Percentiles rank a stretch among this genome's conserved stretches.
Evolutionary conservation across 2,329 filamentous ascomycete species (phyloP).

Genomic region (Penicillium thymicola): DNA sequence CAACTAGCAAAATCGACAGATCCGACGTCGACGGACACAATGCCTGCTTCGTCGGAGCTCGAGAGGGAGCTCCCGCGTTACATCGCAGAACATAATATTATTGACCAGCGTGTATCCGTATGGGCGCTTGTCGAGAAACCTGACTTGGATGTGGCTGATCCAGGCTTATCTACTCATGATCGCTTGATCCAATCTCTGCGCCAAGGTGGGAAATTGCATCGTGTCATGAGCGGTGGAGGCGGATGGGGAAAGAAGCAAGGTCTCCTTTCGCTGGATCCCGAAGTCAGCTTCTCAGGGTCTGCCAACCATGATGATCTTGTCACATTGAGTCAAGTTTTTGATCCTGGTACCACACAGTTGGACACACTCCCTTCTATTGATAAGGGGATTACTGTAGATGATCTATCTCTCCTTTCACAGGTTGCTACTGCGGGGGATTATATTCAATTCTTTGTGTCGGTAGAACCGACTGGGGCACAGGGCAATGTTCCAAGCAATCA

Average conservation of each 20-base stretch:
- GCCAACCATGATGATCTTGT: conserved; percentile 13
- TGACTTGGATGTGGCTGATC: conserved; percentile 11
- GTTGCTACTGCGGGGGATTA: conserved; percentile 38
- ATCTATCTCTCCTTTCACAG: conserved; percentile 40
- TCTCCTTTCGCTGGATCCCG: conserved; percentile 42
- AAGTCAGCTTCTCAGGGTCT: conserved; percentile 30
- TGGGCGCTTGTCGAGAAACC: conserved; percentile 41
- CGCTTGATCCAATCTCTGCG: conserved; percentile 28
- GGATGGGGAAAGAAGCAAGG: conserved; percentile 48
- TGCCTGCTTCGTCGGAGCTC: conserved; percentile 42
- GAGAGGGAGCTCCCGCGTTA: conserved; percentile 43
- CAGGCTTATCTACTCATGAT: conserved; percentile 16
- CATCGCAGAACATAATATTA: conserved; percentile 37
- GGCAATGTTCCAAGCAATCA: neutral
- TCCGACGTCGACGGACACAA: conserved; percentile 26
- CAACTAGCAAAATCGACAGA: conserved; percentile 37
- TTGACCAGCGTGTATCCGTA: conserved; percentile 38
- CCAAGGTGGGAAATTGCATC: conserved; percentile 39
- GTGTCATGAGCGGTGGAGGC: conserved; percentile 44
- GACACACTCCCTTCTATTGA: conserved; percentile 23
- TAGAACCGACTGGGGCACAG: conserved; percentile 17
- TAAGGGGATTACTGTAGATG: conserved; percentile 24
- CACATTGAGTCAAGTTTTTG: conserved; percentile 27
- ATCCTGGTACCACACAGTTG: conserved; percentile 2
- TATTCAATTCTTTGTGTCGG: conserved; percentile 42